phyloP scores from a whole-genome alignment of 371 early-diverging fungal species.

The Mortierella sp. region DNA sequence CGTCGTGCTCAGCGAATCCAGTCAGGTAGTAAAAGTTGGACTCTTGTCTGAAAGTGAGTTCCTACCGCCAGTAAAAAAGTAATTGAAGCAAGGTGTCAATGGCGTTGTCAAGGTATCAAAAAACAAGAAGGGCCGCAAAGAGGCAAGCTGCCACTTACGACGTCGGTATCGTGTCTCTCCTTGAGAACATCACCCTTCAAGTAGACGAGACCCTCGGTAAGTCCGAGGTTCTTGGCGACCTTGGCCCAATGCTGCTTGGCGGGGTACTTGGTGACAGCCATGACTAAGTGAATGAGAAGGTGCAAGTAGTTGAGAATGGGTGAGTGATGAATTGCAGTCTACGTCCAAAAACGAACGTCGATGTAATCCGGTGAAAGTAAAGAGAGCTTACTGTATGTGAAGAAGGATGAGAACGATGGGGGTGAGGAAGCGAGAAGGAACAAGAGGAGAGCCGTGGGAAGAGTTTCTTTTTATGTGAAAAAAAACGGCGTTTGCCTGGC shows the following conservation, averaged over 20 bases:
- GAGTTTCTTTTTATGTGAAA: slow-evolving; percentile 1
- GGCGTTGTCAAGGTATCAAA: not conserved
- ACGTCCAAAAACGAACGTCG: too few relatives aligned
- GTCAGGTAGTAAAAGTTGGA: slow-evolving; percentile 85
- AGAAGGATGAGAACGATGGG: slow-evolving; percentile 3
- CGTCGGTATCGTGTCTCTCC: slow-evolving; percentile 83
- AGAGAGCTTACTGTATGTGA: not conserved
- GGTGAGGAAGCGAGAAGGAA: not conserved
- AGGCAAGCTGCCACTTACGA: slow-evolving; percentile 46
- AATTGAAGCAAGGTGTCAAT: not conserved
- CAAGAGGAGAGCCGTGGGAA: slow-evolving; percentile 11
- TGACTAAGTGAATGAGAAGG: slow-evolving; percentile 7
- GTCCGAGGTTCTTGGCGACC: slow-evolving; percentile 70
- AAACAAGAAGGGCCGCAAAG: not conserved
- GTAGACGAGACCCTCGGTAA: slow-evolving; percentile 74
- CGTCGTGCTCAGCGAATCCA: slow-evolving; percentile 84
- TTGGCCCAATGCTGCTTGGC: slow-evolving; percentile 76
- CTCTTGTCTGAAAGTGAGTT: slow-evolving; percentile 88
- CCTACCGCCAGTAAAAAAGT: slow-evolving; percentile 27
- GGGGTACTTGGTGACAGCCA: slow-evolving; percentile 60
- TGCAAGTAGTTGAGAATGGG: not conserved
- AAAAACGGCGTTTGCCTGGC: not conserved
- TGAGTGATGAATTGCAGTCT: not conserved
- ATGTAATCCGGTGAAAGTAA: not conserved
- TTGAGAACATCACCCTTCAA: slow-evolving; percentile 73